Base-by-base conservation (phyloP, 371 early-diverging fungal species). In the Syncephalastrum sp. region DNA sequence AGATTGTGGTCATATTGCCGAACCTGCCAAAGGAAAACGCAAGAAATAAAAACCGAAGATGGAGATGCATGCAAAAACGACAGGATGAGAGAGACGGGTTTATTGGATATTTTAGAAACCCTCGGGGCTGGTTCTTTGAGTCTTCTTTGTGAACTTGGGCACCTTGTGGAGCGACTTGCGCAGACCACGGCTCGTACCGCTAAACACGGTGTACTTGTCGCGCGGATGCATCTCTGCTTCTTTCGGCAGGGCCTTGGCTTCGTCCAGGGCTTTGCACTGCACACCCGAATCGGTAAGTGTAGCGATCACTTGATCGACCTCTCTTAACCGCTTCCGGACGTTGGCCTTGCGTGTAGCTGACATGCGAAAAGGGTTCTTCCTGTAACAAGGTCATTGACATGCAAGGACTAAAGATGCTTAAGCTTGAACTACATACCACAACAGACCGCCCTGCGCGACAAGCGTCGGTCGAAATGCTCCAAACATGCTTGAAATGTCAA, bases 151-250 rank as follows among this genome's bases (percentile, higher is more conserved):
- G 80, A 94, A 97, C 61, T 96, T 89, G 47, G 96, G 96, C 7
- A 97, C 95, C 83, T 94, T 94, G 76, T 94, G 94, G 27, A 94
- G 76, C n/a, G 93, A 91, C 82, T 96, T 96, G 77, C 95, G 91
- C 59, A 92, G 90, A 53, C 89, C 86, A 54, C 79, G 78, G 60
- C 83, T 87, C 42, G 82, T 82, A 65, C 92, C 89, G 54, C 91
- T 91, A 63, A 91, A 90, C 5, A 93, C 92, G 50, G 93, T 95
- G 81, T 97, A 97, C 74, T 96, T 97, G 73, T 95, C 91, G 56
- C 89, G 76, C 17, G 95, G 75, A 14, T 79, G 81, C 95, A 97
- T 91, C 70, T 95, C 90, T 42, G 70, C 60, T 71, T 94, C 94
- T 42, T 81, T 87, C 14, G 96, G 95, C 53, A 90, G 70, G n/a